Evolutionary conservation across 176 grass and related monocot species (phyloP), one percentile per base, ranked within the genome.

Genomic region (Panicum miliaceum): DNA sequence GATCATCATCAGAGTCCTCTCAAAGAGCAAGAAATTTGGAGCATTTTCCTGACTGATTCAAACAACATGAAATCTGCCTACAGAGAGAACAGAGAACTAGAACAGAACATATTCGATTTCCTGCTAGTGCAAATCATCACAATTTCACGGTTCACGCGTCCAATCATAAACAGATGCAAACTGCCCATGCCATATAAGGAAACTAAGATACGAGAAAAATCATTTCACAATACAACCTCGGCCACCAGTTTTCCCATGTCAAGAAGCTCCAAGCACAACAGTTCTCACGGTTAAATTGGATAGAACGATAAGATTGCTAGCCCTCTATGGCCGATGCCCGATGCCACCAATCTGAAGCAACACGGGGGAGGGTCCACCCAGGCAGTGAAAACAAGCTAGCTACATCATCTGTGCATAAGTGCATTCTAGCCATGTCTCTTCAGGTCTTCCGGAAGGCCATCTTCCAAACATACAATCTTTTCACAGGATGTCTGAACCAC

Each of bases 281-380:
- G 19, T 41, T 74, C 10, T 22, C 74, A 83, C 52, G n/a, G 26
- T 52, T 59, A 58, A 78, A 82, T 66, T 47, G 48, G 12, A 32
- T 18, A 22, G 32, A 81, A 27, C 13, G 64, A 81, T 47, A 32
- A 45, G 37, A 56, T 61, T 43, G 27, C 53, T 34, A 27, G 43
- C 26, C 25, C 19, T 48, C 4, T 37, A 12, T 38, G 45, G 63
- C 32, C 56, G 66, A 84, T 82, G 72, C 29, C 23, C 56, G 67
- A 84, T 82, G 72, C 40, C 22, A 3, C 36, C 18, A 52, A 50
- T 71, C 53, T 37, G 53, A 51, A 63, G 71, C 50, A 70, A 45
- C 4, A 46, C 16, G 7, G 67, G 29, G 66, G 50, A 57, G 37
- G 76, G 12, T 79, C 25, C 12, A 57, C 40, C 34, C 35, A 75